phyloP scores from a whole-genome alignment of 2,329 filamentous ascomycete species.

The Venturia oleaginea region DNA sequence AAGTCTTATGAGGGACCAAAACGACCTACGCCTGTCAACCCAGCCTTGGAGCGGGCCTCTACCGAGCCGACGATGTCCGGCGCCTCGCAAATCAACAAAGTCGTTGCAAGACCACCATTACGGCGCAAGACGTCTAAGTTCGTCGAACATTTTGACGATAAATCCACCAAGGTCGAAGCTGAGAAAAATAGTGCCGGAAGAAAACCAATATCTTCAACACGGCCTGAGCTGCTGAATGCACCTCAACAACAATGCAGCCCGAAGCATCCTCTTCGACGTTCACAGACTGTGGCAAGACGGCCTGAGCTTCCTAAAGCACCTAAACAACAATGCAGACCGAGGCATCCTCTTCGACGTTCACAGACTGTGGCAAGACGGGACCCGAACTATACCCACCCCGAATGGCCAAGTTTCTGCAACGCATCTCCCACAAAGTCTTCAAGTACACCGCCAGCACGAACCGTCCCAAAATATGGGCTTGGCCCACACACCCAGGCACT shows the following conservation, averaged over 20 bases:
- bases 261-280: background rate
- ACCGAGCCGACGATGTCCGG: background rate
- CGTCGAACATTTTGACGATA: conserved; percentile 9
- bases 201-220: background rate
- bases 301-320: no score
- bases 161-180: background rate
- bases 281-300: background rate
- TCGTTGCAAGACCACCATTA: background rate
- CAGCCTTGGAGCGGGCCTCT: background rate
- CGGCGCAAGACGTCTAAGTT: conserved; percentile 9
- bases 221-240: background rate
- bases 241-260: background rate
- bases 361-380: background rate
- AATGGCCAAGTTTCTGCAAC: background rate
- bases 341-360: background rate
- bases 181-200: background rate
- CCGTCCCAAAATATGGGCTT: background rate
- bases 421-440: background rate
- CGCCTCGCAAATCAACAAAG: background rate
- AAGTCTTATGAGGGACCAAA: background rate
- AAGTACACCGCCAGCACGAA: background rate
- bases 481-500: background rate
- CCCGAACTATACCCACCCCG: background rate
- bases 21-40: background rate
- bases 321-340: no score